A percentile compares a stretch with the other conserved stretches of the same genome.
Conservation (phyloP, 306 rosid species). For the Quercus agrifolia region DNA sequence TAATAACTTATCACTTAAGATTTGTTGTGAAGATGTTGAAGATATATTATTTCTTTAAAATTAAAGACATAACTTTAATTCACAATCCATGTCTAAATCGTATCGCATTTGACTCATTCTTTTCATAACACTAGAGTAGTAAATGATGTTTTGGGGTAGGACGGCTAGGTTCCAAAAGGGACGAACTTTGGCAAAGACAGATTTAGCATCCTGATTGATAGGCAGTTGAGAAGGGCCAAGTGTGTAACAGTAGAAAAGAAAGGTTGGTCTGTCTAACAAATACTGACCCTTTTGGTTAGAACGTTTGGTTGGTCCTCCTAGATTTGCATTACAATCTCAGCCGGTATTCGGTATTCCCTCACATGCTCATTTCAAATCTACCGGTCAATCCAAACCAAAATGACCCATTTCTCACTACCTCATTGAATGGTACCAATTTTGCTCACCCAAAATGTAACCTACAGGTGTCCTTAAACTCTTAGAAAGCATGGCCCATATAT, state of each 20-base stretch:
- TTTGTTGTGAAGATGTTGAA: accelerated
- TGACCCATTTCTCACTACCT: background rate
- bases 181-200: background rate
- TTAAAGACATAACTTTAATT: too few species aligned
- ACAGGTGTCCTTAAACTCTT: background rate
- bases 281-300: background rate
- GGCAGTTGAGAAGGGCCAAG: background rate
- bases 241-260: conserved; percentile 10
- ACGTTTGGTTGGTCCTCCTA: conserved; percentile 34
- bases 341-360: conserved; percentile 21
- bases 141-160: background rate
- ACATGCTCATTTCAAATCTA: conserved; percentile 16
- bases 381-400: conserved; percentile 38
- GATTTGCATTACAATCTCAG: background rate
- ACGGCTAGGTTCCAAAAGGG: background rate
- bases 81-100: too few species aligned
- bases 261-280: conserved; percentile 32
- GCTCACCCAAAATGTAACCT: background rate
- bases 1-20: accelerated
- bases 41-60: too few species aligned
- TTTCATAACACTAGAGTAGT: background rate
- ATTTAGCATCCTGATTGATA: conserved; percentile 1
- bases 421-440: background rate
- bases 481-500: background rate
- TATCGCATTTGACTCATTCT: too few species aligned